Base-by-base conservation (phyloP, 495 filamentous ascomycete genomes). In the Amphirosellinia nigrospora region DNA sequence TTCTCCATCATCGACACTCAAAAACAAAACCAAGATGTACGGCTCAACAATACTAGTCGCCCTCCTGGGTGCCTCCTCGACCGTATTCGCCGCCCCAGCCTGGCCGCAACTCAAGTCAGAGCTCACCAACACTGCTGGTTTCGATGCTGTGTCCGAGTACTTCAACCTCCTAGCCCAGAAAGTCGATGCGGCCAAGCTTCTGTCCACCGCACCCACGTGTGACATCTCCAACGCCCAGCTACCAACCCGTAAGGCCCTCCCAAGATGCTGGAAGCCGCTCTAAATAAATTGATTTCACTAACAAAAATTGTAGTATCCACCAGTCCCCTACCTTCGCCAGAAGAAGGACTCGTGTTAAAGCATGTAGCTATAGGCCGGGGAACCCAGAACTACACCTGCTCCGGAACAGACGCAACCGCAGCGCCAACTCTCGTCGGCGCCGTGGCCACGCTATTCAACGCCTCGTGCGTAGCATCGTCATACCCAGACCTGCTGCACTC, bases 381-480 rank as follows among this genome's bases (percentile, higher is more conserved):
- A 45, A 94, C 90, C 13, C 88, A 98, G 83, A 97, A 98, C 85
- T 98, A 97, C 80, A 94, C 93, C 68, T 98, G 95, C 84, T 83
- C 86, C 43, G 77, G 85, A 39, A 81, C 81, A 64, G 86, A 87
- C 71, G 75, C 87, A 3, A 79, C 83, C 1, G 86, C 89, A 5
- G 77, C 80, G 0, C 95, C 95, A n/a, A 77, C 76, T 5, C 79
- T 89, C 21, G 77, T 85, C 48, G 96, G 96, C 69, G 96, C 96
- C 64, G 78, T 93, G 21, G 96, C 96, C 56, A 89, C 85, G 30
- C 93, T 99, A 70, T 98, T 90, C 89, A 92, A 99, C 81, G 90
- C 87, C 52, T 91, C 91, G 60, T 99, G 95, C 83, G 75, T 93
- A 32, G 91, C 92, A 9, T 84, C 89, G 39, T 83, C 86, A 69